Base-by-base conservation (phyloP, 495 filamentous ascomycete genomes). In the Friedmanniomyces simplex region DNA sequence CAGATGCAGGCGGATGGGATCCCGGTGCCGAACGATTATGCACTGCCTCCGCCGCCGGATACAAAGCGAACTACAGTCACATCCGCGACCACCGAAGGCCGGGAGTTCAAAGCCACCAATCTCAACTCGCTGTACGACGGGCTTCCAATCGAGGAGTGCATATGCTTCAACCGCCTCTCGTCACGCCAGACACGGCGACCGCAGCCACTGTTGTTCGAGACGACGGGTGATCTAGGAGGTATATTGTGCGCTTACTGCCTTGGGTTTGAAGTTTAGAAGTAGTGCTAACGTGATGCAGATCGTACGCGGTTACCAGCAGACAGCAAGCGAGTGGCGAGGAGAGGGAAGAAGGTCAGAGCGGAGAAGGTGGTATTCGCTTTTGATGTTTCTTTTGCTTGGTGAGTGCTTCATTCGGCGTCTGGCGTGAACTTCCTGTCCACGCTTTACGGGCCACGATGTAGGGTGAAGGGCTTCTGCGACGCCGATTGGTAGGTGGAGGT, bases 211-310 rank as follows among this genome's bases (percentile, higher is more conserved):
- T 18, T 5, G 13, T 49, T 49, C 46, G 46, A 25, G 46, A 49
- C 24, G 42, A 50, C 43, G 4, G 54, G 54, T n/a, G 45, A 57
- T 49, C 7, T 26, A 2, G 18, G 26, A 32, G 41, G 54, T 50
- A 61, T 5, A 63, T 32, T 21, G 62, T 58, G 32, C 59, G 65
- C 5, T 65, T 62, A 32, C 63, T 58, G 47, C 16, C 24, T 50
- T 18, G 26, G 50, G 4, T 43, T 43, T 43, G 2, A 5, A 20
- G 39, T n/a, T n/a, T n/a, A n/a, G n/a, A n/a, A 20, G 2, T 43
- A 5, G 4, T 43, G 39, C 39, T 43, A 20, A 43, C 39, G 18
- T 43, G 39, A 43, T 13, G 18, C 39, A 6, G 39, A 16, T 16
- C 4, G 2, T 3, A 43, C 5, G 18, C 4, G 5, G 4, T 13